Evolutionary conservation across 1,284 basidiomycete species (phyloP).

Genomic region (Taiwanofungus camphoratus): DNA sequence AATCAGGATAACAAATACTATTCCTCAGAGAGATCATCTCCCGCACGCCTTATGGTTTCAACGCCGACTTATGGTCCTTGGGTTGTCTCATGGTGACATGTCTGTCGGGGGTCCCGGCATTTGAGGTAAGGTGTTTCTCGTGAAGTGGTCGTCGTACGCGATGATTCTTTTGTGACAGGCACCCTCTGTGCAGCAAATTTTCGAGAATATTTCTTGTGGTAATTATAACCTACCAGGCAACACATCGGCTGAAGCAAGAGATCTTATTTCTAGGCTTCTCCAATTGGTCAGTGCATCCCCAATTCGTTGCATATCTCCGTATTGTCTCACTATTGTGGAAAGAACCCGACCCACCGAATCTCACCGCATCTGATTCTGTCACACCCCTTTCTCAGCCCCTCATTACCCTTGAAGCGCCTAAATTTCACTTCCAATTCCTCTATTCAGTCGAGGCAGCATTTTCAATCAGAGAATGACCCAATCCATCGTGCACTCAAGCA

Average conservation of each 20-base stretch:
- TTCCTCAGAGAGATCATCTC: constrained; percentile 21
- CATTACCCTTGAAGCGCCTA: constrained; percentile 6
- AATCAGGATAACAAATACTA: constrained; percentile 4
- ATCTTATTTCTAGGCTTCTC: constrained; percentile 19
- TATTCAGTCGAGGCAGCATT: background rate
- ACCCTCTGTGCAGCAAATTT: constrained; percentile 8
- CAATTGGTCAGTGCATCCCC: constrained; percentile 15
- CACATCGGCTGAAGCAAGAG: constrained; percentile 12
- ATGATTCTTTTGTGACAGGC: constrained; percentile 9
- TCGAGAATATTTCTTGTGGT: constrained; percentile 17
- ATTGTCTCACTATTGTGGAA: background rate
- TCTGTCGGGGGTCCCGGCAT: constrained; percentile 17
- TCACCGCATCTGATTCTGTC: constrained; percentile 17
- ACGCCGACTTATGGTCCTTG: constrained; percentile 26
- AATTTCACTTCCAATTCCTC: background rate
- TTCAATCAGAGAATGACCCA: constrained; percentile 4
- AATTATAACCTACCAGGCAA: constrained; percentile 10
- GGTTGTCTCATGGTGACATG: constrained; percentile 23
- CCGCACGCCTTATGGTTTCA: constrained; percentile 18
- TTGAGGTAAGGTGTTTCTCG: constrained; percentile 12
- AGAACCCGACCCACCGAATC: constrained; percentile 20
- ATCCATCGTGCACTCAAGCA: background rate
- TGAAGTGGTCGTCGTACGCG: background rate
- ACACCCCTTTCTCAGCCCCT: constrained; percentile 22
- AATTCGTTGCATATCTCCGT: background rate